Percentiles rank a stretch among this genome's conserved stretches.
Conservation (phyloP, 352 stramenopile genomes). For the Pythium chondricola region DNA sequence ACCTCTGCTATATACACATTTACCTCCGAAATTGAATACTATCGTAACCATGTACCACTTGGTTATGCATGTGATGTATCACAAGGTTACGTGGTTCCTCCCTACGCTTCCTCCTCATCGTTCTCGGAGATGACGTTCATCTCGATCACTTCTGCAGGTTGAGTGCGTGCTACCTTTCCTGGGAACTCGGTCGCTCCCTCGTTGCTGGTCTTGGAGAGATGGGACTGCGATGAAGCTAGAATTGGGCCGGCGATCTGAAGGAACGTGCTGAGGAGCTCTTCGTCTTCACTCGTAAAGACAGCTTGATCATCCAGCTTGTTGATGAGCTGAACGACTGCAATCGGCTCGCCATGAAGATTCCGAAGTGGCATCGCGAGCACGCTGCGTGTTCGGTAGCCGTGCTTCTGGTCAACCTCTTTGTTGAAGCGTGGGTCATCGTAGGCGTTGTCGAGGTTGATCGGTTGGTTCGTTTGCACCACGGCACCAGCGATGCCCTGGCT, state of each 20-base stretch:
- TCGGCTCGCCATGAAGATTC: slow-evolving; percentile 62
- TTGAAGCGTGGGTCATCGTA: slow-evolving; percentile 88
- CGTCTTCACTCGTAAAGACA: slow-evolving; percentile 82
- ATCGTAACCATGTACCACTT: too few species aligned
- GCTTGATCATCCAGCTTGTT: slow-evolving; percentile 74
- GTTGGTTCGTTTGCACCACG: slow-evolving; percentile 57
- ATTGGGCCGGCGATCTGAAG: slow-evolving; percentile 86
- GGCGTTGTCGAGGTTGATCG: slow-evolving; percentile 81
- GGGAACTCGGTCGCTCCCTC: slow-evolving; percentile 56
- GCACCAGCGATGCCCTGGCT: slow-evolving; percentile 81
- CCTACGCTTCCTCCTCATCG: slow-evolving; percentile 57
- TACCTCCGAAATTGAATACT: background rate
- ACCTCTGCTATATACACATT: slow-evolving; percentile 1
- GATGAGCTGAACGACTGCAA: slow-evolving; percentile 86
- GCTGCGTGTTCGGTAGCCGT: slow-evolving; percentile 80
- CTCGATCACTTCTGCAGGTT: slow-evolving; percentile 46
- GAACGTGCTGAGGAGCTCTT: slow-evolving; percentile 83
- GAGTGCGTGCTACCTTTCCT: slow-evolving; percentile 32
- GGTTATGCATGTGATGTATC: too few species aligned
- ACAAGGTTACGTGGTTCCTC: too few species aligned
- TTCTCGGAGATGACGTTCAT: slow-evolving; percentile 83
- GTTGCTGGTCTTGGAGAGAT: slow-evolving; percentile 49
- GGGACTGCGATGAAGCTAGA: slow-evolving; percentile 79
- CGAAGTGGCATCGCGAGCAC: slow-evolving; percentile 86
- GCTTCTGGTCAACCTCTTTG: slow-evolving; percentile 85